Conservation (phyloP, 73 alveolate species). For the Paramecium sonneborni region DNA sequence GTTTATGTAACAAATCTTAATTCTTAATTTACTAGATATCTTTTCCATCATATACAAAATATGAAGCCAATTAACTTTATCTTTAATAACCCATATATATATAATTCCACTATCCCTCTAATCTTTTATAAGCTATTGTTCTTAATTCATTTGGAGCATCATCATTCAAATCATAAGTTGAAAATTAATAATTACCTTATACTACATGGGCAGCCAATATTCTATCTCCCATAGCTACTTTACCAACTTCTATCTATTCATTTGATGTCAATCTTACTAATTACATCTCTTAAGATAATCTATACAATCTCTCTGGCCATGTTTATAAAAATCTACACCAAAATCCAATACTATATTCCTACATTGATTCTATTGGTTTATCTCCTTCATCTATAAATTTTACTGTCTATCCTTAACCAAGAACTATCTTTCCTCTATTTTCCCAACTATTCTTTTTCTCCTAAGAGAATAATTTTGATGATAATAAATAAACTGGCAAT, state of each 20-base stretch:
- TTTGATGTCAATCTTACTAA: slow-evolving; percentile 6
- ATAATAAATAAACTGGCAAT: not conserved
- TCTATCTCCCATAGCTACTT: slow-evolving; percentile 45
- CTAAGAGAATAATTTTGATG: not conserved
- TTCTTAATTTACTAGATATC: not conserved
- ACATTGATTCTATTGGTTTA: not conserved
- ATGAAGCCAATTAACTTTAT: not conserved
- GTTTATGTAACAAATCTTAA: not conserved
- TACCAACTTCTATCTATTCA: not conserved
- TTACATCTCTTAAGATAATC: slow-evolving; percentile 34
- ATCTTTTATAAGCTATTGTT: not conserved
- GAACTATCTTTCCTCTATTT: not conserved
- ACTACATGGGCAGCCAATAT: not conserved
- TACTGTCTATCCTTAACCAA: not conserved
- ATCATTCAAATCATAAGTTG: slow-evolving; percentile 40
- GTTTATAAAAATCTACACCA: slow-evolving; percentile 18
- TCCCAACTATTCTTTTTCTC: not conserved
- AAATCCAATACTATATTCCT: slow-evolving; percentile 19
- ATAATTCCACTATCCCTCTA: slow-evolving; percentile 54
- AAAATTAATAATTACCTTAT: slow-evolving; percentile 1
- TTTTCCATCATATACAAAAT: not conserved
- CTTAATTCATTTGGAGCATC: slow-evolving; percentile 33
- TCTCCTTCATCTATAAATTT: slow-evolving; percentile 18
- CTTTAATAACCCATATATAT: slow-evolving; percentile 28
- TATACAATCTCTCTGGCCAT: not conserved